Conservation (phyloP, 2,329 filamentous ascomycete genomes). For the Endothia cerciana region DNA sequence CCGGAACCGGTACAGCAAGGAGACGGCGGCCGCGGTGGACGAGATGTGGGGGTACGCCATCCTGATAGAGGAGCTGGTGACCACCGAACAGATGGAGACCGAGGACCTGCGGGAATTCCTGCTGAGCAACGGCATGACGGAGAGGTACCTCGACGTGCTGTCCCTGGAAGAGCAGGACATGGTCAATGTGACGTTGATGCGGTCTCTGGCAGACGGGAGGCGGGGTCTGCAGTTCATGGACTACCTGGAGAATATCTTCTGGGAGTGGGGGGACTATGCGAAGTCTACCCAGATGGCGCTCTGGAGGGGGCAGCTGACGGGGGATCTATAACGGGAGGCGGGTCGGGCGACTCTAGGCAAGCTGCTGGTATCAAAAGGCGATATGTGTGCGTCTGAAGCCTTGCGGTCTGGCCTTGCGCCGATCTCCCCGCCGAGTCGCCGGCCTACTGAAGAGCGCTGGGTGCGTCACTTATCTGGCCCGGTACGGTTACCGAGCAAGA, state of each 20-base stretch:
- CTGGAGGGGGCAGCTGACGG: not conserved
- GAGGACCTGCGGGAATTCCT: not conserved
- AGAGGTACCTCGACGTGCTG: not conserved
- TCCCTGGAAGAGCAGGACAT: not conserved
- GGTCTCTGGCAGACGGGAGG: not conserved
- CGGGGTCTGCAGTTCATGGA: not conserved
- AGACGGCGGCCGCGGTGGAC: not conserved
- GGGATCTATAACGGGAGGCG: slow-evolving; percentile 10
- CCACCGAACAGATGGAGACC: no score
- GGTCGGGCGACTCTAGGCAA: no score
- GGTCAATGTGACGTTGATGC: slow-evolving; percentile 1
- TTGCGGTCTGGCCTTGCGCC: no score
- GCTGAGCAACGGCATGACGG: not conserved
- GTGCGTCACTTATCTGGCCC: no score
- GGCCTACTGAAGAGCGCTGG: no score
- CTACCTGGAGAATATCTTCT: not conserved
- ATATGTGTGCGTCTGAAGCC: no score
- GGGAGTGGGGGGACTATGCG: not conserved
- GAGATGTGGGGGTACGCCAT: slow-evolving; percentile 5
- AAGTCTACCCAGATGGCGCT: not conserved
- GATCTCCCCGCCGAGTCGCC: no score
- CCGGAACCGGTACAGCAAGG: not conserved
- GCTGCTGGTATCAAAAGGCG: no score
- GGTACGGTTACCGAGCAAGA: no score
- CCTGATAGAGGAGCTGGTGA: not conserved